Base-by-base conservation (phyloP, 2,329 filamentous ascomycete species). In the Lasiodiplodia sp. region DNA sequence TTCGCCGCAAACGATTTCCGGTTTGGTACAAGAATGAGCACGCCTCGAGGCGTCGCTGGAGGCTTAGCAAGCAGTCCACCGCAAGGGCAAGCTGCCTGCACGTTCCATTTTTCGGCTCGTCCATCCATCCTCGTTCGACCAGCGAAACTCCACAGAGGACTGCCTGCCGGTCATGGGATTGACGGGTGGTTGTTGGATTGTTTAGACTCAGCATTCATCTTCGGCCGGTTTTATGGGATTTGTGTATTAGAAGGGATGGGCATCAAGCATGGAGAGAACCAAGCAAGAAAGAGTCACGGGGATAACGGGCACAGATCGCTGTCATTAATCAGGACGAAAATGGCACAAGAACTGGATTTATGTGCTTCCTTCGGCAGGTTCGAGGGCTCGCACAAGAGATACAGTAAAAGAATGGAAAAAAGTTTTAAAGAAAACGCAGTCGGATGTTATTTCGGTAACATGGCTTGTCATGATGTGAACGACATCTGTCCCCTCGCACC, bases 341-440 rank as follows among this genome's bases (percentile, higher is more conserved):
- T 21, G 47, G 14, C 47, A 18, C 40, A 51, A 3, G 25, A 10
- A n/a, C 37, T 12, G 25, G 58, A 34, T 49, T 49, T 49, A 11
- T 4, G 47, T 49, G 40, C 25, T 21, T 49, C 40, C 28, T 28
- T 63, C 58, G 58, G 58, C 58, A 51, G 58, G 58, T 28, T 63
- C 58, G 58, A 63, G 25, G 23, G 21, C 23, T 37, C 18, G 28
- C 14, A 38, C 18, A 37, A 57, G 37, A 57, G 25, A 57, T 12
- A 53, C 31, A 49, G 10, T 47, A 21, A 34, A 47, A 49, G 25
- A 60, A 57, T 34, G 16, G n/a, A 28, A 25, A 28, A 44, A 28
- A 47, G 21, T 47, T 47, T 40, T 12, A 7, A 40, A 47, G 14
- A 28, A 28, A 16, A 38, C 14, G 11, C n/a, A n/a, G 21, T 40